Evolutionary conservation across 2,329 filamentous ascomycete species (phyloP).

Genomic region (Mycogone perniciosa): DNA sequence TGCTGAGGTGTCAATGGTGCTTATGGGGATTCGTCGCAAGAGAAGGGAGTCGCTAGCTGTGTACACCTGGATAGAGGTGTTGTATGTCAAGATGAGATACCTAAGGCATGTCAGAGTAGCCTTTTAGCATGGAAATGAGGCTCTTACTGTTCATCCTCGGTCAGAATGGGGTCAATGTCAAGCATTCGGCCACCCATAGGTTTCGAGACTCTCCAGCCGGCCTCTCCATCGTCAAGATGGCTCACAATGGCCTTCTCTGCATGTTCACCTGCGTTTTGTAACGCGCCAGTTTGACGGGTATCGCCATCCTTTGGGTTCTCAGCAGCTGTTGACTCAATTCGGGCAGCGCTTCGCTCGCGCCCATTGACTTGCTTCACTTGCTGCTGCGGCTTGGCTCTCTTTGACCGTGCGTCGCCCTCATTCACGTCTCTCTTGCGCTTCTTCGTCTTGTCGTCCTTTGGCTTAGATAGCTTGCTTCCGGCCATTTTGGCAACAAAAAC

Average conservation of each 20-base stretch:
- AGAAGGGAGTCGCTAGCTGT: slow-evolving; percentile 75
- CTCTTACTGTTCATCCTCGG: slow-evolving; percentile 53
- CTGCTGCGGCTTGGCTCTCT: slow-evolving; percentile 33
- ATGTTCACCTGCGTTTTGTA: slow-evolving; percentile 11
- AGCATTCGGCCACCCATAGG: slow-evolving; percentile 61
- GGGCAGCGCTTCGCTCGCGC: slow-evolving; percentile 1
- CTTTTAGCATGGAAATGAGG: background rate
- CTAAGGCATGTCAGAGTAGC: slow-evolving; percentile 35
- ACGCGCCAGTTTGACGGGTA: background rate
- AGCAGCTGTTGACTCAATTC: background rate
- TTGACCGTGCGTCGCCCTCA: slow-evolving; percentile 36
- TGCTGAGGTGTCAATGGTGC: slow-evolving; percentile 22
- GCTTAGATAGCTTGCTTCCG: slow-evolving; percentile 25
- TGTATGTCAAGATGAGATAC: slow-evolving; percentile 68
- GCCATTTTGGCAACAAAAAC: slow-evolving; percentile 26
- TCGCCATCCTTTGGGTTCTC: background rate
- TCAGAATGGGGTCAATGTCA: slow-evolving; percentile 58
- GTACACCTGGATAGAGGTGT: slow-evolving; percentile 72
- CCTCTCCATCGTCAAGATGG: slow-evolving; percentile 25
- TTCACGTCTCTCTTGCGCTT: slow-evolving; percentile 43
- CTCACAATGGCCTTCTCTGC: slow-evolving; percentile 21
- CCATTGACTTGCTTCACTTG: slow-evolving; percentile 18
- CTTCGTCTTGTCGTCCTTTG: slow-evolving; percentile 33
- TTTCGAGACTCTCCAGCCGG: slow-evolving; percentile 54
- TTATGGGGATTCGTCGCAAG: slow-evolving; percentile 60